Evolutionary conservation across 352 stramenopile species (phyloP).

Genomic region (Pythium dissimile): DNA sequence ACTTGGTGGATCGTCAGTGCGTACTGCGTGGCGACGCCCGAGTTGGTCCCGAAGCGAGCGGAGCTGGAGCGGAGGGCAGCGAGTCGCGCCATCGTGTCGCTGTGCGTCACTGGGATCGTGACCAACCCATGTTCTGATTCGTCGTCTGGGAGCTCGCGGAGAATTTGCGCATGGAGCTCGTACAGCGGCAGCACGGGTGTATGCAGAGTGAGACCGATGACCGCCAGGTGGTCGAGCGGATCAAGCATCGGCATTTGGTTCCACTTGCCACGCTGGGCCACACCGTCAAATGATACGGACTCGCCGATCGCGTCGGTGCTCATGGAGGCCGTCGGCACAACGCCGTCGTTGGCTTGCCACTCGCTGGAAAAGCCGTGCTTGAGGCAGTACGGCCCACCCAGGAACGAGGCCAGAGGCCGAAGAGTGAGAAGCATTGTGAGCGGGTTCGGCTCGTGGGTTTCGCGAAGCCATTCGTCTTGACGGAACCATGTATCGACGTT

Average conservation of each 20-base stretch:
- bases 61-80: not conserved
- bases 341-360: conserved; percentile 50
- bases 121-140: not conserved
- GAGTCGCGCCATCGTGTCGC: not conserved
- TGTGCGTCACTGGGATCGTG: not conserved
- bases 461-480: conserved; percentile 32
- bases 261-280: conserved; percentile 39
- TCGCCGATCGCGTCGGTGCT: conserved; percentile 34
- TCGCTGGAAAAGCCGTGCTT: conserved; percentile 30
- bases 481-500: conserved; percentile 38
- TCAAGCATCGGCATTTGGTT: conserved; percentile 46
- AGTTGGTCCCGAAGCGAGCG: conserved; percentile 1
- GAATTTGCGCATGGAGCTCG: conserved; percentile 10
- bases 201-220: conserved; percentile 42
- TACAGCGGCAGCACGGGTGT: conserved; percentile 18
- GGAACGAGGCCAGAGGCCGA: conserved; percentile 35
- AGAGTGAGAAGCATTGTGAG: conserved; percentile 50
- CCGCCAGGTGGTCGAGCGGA: conserved; percentile 39
- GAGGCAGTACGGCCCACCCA: conserved; percentile 36
- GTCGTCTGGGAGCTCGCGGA: not conserved
- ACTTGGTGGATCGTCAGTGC: conserved; percentile 15
- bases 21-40: conserved; percentile 11
- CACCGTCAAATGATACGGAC: conserved; percentile 31
- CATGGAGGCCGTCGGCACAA: conserved; percentile 51
- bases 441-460: conserved; percentile 40